A percentile compares a stretch with the other conserved stretches of the same genome.
Evolutionary conservation across 768 basidiomycete genomes (phyloP).

Genomic region (Hericium erinaceus): DNA sequence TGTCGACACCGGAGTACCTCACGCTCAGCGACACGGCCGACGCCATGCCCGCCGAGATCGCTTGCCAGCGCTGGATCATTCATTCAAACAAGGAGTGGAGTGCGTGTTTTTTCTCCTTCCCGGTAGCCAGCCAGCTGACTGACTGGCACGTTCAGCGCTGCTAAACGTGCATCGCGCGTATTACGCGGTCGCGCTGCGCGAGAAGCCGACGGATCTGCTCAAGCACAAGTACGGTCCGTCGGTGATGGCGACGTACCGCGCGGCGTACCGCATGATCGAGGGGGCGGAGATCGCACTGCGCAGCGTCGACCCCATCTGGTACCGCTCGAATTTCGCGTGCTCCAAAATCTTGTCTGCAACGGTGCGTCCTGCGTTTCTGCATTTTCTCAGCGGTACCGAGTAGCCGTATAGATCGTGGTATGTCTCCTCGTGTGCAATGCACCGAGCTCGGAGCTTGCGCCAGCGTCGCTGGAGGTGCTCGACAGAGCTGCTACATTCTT

Average conservation of each 20-base stretch:
- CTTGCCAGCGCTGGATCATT: constrained; percentile 10
- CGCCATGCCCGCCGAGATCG: background rate
- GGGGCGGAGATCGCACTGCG: constrained; percentile 36
- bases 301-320: constrained; percentile 28
- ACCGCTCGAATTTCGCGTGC: constrained; percentile 48
- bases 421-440: constrained; percentile 28
- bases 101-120: constrained; percentile 11
- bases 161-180: constrained; percentile 60
- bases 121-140: constrained; percentile 8
- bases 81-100: constrained; percentile 21
- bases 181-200: constrained; percentile 58
- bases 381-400: background rate
- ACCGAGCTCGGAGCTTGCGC: constrained; percentile 27
- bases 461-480: constrained; percentile 27
- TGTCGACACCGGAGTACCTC: constrained; percentile 39
- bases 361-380: constrained; percentile 30
- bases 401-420: constrained; percentile 32
- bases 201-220: constrained; percentile 45
- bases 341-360: constrained; percentile 57
- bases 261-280: constrained; percentile 56
- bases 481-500: constrained; percentile 24
- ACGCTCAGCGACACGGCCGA: constrained; percentile 19
- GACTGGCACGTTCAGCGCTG: constrained; percentile 31
- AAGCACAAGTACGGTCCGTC: constrained; percentile 60
- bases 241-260: constrained; percentile 63